These are phyloP conservation scores for Rhodosporidiobolus odoratus DNA, from an alignment of 768 basidiomycete genomes.

Conservation along the genomic window DNA sequence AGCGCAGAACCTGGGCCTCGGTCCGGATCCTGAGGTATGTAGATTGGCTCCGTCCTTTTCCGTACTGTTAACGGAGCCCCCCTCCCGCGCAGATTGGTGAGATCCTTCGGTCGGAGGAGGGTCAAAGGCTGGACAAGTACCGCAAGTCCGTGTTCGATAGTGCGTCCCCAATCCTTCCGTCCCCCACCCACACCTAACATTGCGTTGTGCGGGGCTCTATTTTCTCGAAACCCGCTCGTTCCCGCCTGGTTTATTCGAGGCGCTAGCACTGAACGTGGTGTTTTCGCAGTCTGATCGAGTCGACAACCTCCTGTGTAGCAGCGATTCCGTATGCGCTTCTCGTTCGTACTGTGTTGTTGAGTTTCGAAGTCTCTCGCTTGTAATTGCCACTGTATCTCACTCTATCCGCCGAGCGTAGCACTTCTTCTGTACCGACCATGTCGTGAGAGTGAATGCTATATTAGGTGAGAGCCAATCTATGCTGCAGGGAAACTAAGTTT, in stretches of 20 bases:
- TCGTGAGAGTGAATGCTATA: neutral
- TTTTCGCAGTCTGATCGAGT: neutral
- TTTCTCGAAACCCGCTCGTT: too few relatives aligned
- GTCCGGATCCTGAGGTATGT: slow-evolving; percentile 71
- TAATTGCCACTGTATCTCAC: too few relatives aligned
- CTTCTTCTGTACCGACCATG: too few relatives aligned
- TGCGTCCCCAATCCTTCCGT: slow-evolving; percentile 23
- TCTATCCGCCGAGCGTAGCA: too few relatives aligned
- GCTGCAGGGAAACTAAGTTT: too few relatives aligned
- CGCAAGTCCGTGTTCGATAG: slow-evolving; percentile 60
- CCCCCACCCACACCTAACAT: neutral
- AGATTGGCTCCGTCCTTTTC: neutral
- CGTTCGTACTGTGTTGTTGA: too few relatives aligned
- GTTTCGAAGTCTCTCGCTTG: too few relatives aligned
- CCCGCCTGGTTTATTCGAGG: too few relatives aligned
- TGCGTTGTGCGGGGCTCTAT: too few relatives aligned
- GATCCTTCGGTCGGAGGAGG: slow-evolving; percentile 68
- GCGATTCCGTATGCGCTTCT: too few relatives aligned
- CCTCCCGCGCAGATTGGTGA: slow-evolving; percentile 59
- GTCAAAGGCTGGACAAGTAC: slow-evolving; percentile 55
- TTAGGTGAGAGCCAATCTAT: neutral
- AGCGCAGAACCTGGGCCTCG: slow-evolving; percentile 67
- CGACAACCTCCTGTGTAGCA: too few relatives aligned
- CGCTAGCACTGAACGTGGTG: too few relatives aligned
- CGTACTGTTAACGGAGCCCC: slow-evolving; percentile 6